Base-by-base conservation (phyloP, 2,329 filamentous ascomycete genomes). In the Penicillium sp. region DNA sequence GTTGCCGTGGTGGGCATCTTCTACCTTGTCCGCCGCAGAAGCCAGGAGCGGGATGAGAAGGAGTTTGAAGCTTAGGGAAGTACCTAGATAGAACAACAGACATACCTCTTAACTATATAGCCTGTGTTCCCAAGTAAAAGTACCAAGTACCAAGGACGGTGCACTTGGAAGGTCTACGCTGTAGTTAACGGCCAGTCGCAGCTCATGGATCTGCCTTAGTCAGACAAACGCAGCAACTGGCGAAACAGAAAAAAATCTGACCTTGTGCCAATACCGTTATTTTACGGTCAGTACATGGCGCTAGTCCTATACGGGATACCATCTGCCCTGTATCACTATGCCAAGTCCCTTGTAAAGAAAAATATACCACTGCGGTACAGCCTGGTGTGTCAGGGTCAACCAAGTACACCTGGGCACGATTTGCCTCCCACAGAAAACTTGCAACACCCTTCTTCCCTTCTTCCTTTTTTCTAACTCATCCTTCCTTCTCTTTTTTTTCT, bases 361-460 rank as follows among this genome's bases (percentile, higher is more conserved):
- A 12, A 5, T 20, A 13, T 40, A 40, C 38, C 10, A n/a, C 12
- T 7, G 20, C 5, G 7, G 38, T 25, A 40, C 38, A 3, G 24
- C n/a, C 10, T n/a, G n/a, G 38, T 12, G n/a, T 23, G 20, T 7
- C 38, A 40, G 23, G 38, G 23, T 40, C 38, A 27, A n/a, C 23
- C 35, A 24, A 27, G 23, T 40, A 9, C 20, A 24, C 23, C 20
- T 40, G 57, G 57, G 55, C 48, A 49, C 44, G 50, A 58, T 65
- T 63, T 59, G 58, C 62, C 61, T 66, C 60, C 58, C 54, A 58
- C 60, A 61, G 49, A 54, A 53, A 57, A 47, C 55, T 49, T 51
- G 56, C 38, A 13, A 40, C 23, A 48, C 57, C 50, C 59, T 56
- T 44, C 54, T 50, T 51, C 46, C 56, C 47, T 57, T 37, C 33